A percentile compares a stretch with the other conserved stretches of the same genome.
Evolutionary conservation across 177 flowering plant genomes (phyloP).

Genomic region (Telopea speciosissima): DNA sequence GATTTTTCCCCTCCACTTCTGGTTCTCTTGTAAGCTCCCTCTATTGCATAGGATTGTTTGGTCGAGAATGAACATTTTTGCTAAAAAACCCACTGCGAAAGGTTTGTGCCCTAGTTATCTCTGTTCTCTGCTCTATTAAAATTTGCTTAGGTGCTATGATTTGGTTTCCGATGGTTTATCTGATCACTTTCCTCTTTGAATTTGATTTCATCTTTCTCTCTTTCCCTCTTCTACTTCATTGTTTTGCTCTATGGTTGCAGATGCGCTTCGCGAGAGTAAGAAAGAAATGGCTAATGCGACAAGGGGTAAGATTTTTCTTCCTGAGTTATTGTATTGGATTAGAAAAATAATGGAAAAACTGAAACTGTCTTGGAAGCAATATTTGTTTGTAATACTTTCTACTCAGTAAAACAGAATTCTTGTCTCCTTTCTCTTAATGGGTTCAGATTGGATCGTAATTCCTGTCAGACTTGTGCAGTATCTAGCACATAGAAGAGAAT

Average conservation of each 20-base stretch:
- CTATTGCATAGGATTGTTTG: not conserved
- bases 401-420: too few species aligned
- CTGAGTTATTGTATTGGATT: too few species aligned
- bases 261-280: slow-evolving; percentile 72
- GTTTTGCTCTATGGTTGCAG: slow-evolving; percentile 27
- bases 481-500: too few species aligned
- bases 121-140: not conserved
- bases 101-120: slow-evolving; percentile 29
- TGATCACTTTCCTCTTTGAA: not conserved
- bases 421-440: too few species aligned
- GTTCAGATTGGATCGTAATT: too few species aligned
- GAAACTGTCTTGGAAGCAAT: too few species aligned
- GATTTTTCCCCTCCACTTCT: too few species aligned
- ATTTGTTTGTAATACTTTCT: too few species aligned
- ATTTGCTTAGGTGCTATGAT: too few species aligned
- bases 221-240: not conserved
- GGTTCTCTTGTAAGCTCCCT: not conserved
- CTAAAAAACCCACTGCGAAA: slow-evolving; percentile 61
- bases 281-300: slow-evolving; percentile 87
- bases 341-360: too few species aligned
- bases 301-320: slow-evolving; percentile 37
- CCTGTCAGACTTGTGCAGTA: too few species aligned
- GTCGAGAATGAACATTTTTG: slow-evolving; percentile 50
- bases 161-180: not conserved
- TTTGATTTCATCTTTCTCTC: not conserved